phyloP scores from a whole-genome alignment of 2,329 filamentous ascomycete genomes.

The Microdochium nivale region DNA sequence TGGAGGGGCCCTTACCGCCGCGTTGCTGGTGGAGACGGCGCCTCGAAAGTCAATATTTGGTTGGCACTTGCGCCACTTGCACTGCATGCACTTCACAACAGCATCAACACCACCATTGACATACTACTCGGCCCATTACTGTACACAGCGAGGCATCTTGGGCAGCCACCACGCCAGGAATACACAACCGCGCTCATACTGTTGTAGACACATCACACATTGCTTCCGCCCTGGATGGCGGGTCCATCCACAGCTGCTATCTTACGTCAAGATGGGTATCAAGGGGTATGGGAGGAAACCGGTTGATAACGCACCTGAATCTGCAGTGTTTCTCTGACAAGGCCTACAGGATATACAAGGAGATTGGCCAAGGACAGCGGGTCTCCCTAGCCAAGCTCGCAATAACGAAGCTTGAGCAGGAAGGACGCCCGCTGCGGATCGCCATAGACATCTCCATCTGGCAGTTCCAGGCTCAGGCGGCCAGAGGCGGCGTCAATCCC shows the following conservation, averaged over 20 bases:
- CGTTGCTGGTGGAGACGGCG: constrained; percentile 19
- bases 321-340: neutral
- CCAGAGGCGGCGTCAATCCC: constrained; percentile 79
- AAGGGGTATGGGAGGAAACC: constrained; percentile 40
- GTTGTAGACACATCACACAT: neutral
- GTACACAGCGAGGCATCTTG: neutral
- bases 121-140: too few relatives aligned
- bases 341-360: constrained; percentile 67
- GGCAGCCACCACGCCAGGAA: too few relatives aligned
- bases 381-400: constrained; percentile 78
- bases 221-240: neutral
- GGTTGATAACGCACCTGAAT: neutral
- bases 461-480: constrained; percentile 88
- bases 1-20: neutral
- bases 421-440: constrained; percentile 67
- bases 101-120: too few relatives aligned
- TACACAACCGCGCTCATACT: too few relatives aligned
- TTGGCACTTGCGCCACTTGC: too few relatives aligned
- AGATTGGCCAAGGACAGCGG: constrained; percentile 74
- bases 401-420: constrained; percentile 63
- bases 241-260: neutral
- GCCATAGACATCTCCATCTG: constrained; percentile 95
- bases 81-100: too few relatives aligned
- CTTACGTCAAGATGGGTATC: constrained; percentile 46
- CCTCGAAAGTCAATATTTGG: constrained; percentile 18